Conservation (phyloP, 371 early-diverging fungal genomes). For the Lichtheimia ornata region DNA sequence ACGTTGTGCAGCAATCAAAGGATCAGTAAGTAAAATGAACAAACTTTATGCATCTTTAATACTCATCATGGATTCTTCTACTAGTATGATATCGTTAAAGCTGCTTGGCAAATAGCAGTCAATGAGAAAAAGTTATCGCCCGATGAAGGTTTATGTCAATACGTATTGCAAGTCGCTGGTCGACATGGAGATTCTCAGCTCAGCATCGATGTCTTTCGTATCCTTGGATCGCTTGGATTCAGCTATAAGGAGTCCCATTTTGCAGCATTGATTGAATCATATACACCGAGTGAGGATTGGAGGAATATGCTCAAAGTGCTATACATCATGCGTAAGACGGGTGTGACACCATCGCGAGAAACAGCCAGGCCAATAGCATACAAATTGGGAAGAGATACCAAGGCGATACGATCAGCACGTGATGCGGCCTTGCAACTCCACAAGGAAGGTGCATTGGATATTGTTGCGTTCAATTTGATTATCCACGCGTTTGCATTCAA, state of each 20-base stretch:
- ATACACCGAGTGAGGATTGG: conserved; percentile 52
- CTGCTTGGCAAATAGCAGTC: conserved; percentile 49
- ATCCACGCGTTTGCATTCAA: conserved; percentile 43
- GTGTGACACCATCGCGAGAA: conserved; percentile 40
- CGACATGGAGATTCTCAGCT: conserved; percentile 51
- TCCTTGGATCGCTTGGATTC: conserved; percentile 45
- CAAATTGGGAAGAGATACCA: conserved; percentile 27
- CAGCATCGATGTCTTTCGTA: conserved; percentile 54
- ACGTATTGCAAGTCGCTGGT: conserved; percentile 63
- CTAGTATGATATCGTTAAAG: conserved; percentile 45
- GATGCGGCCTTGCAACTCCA: conserved; percentile 36
- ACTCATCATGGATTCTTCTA: background rate
- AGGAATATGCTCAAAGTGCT: conserved; percentile 60
- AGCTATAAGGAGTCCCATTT: conserved; percentile 60
- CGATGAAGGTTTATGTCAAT: conserved; percentile 66
- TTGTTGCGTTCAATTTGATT: conserved; percentile 58
- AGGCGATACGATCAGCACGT: conserved; percentile 41
- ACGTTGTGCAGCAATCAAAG: conserved; percentile 46
- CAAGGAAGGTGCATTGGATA: conserved; percentile 36
- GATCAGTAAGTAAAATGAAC: conserved; percentile 38
- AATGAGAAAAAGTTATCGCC: conserved; percentile 30
- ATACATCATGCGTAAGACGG: conserved; percentile 57
- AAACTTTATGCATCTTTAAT: background rate
- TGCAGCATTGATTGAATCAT: conserved; percentile 67
- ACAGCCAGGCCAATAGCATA: conserved; percentile 30